phyloP scores from a whole-genome alignment of 345 rosid species.

The Sonneratia caseolaris region DNA sequence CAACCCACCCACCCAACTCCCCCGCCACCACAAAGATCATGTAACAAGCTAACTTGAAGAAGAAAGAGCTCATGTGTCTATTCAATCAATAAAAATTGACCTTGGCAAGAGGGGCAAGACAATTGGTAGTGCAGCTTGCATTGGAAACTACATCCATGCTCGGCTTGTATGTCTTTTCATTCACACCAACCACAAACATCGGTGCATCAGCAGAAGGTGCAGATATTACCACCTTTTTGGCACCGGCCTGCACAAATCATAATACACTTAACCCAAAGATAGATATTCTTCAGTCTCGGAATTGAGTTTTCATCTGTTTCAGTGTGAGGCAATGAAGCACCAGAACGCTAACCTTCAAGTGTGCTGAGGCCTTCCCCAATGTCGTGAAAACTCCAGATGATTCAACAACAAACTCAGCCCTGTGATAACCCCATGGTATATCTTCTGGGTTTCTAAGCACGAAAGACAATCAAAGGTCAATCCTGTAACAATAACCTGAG shows the following conservation, averaged over 20 bases:
- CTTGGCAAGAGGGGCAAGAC: conserved; percentile 99
- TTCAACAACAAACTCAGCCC: conserved; percentile 86
- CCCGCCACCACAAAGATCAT: neutral
- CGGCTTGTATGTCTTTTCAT: conserved; percentile 74
- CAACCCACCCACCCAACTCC: too few species aligned
- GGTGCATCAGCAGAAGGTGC: conserved; percentile 99
- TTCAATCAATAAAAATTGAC: conserved; percentile 21
- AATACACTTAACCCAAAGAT: neutral
- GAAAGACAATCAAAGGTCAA: conserved; percentile 2
- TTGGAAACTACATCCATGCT: conserved; percentile 94
- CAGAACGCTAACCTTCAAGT: conserved; percentile 27
- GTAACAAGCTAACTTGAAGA: neutral
- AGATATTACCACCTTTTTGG: conserved; percentile 88
- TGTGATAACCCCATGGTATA: conserved; percentile 95
- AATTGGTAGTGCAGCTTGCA: conserved; percentile 99
- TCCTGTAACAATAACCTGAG: neutral
- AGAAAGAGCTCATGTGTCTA: conserved; percentile 5
- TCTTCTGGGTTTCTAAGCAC: conserved; percentile 85
- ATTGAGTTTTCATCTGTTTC: neutral
- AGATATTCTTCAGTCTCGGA: neutral
- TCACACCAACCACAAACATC: conserved; percentile 97
- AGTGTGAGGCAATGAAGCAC: conserved; percentile 1
- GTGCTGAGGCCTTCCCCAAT: conserved; percentile 62
- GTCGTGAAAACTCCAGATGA: conserved; percentile 95
- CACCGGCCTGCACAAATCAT: conserved; percentile 65